phyloP scores from a whole-genome alignment of 768 basidiomycete genomes.

The Dictyophora rubrovolvata region DNA sequence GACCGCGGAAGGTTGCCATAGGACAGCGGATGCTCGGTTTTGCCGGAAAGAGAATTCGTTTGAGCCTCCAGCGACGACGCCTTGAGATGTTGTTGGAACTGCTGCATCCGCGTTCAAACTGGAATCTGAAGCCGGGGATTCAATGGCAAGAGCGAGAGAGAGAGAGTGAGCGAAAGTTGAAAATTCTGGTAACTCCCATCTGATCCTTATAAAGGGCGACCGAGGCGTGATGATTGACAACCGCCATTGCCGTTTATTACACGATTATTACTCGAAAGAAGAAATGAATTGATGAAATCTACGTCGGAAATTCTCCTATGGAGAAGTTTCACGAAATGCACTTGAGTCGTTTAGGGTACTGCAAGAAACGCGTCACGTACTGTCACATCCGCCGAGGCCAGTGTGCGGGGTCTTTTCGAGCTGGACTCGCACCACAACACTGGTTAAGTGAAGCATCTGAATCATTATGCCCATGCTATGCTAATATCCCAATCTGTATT shows the following conservation, averaged over 20 bases:
- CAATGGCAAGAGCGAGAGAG: neutral
- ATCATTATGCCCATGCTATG: too few species aligned
- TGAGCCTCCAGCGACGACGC: neutral
- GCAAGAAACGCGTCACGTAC: too few species aligned
- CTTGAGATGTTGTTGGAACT: neutral
- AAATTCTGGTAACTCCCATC: neutral
- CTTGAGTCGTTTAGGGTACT: neutral
- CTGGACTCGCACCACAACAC: too few species aligned
- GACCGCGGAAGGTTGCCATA: neutral
- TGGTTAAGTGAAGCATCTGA: too few species aligned
- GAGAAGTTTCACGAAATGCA: neutral
- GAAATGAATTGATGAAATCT: neutral
- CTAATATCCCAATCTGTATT: too few species aligned
- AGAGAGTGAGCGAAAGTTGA: neutral
- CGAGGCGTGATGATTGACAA: neutral
- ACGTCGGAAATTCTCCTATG: neutral
- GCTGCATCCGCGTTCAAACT: neutral
- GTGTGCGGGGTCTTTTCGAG: too few species aligned
- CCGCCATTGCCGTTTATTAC: neutral
- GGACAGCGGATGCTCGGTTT: neutral
- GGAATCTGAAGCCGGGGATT: too few species aligned
- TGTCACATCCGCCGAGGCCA: too few species aligned
- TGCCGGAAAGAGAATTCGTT: neutral
- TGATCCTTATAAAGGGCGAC: neutral
- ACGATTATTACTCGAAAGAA: neutral